Percentiles rank a stretch among this genome's conserved stretches.
Conservation (phyloP, 331 rosid genomes). For the Quercus tomentella region DNA sequence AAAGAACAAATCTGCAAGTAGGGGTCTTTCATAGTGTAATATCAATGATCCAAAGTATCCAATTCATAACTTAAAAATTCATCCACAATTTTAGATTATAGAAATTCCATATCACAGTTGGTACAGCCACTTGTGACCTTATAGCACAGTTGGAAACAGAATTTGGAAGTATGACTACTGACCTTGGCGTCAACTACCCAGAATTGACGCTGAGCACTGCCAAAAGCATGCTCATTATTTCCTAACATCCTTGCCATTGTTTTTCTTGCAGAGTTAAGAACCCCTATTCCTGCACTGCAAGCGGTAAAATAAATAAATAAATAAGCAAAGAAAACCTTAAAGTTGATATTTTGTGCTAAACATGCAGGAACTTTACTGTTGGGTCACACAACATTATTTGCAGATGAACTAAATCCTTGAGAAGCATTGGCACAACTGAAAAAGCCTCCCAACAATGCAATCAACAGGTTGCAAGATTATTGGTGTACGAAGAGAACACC, state of each 20-base stretch:
- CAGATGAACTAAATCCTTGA: slow-evolving; percentile 8
- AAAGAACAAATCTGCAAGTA: not conserved
- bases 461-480: not conserved
- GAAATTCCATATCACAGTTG: not conserved
- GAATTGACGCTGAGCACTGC: slow-evolving; percentile 88
- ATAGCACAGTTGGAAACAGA: not conserved
- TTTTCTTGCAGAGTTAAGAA: slow-evolving; percentile 82
- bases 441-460: slow-evolving; percentile 10
- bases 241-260: slow-evolving; percentile 99
- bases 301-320: slow-evolving; percentile 10
- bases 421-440: slow-evolving; percentile 1
- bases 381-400: slow-evolving; percentile 9
- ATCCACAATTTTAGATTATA: not conserved
- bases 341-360: slow-evolving; percentile 9
- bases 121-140: not conserved
- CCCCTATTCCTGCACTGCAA: slow-evolving; percentile 99
- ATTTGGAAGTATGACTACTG: slow-evolving; percentile 16
- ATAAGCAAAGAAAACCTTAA: slow-evolving; percentile 18
- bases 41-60: not conserved
- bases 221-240: slow-evolving; percentile 76
- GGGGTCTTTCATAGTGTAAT: not conserved
- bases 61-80: not conserved
- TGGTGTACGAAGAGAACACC: not conserved
- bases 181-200: slow-evolving; percentile 99
- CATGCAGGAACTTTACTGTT: slow-evolving; percentile 8